Percentiles rank a stretch among this genome's conserved stretches.
Evolutionary conservation across 106 monocot species (phyloP).

Genomic region (Dioscorea dumetorum): DNA sequence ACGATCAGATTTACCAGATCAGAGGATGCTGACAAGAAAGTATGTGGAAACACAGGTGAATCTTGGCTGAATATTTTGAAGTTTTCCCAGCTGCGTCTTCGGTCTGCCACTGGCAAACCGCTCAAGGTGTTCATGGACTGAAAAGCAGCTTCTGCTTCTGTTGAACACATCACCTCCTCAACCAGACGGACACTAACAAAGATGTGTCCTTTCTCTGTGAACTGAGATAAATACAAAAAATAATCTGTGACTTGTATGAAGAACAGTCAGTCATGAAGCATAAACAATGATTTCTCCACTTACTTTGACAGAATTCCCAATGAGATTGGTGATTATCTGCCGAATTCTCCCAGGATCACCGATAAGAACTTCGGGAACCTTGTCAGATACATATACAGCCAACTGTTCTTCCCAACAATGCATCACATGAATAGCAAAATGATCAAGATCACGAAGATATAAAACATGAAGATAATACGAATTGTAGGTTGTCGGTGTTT

Average conservation of each 20-base stretch:
- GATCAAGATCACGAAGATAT: neutral
- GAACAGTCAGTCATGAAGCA: too few species aligned
- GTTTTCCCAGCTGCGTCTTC: conserved; percentile 61
- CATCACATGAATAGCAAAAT: neutral
- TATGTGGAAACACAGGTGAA: conserved; percentile 2
- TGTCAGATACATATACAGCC: conserved; percentile 92
- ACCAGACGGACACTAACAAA: conserved; percentile 80
- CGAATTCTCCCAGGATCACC: conserved; percentile 90
- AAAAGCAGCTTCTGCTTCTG: conserved; percentile 37
- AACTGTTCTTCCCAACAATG: conserved; percentile 27
- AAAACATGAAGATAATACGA: neutral
- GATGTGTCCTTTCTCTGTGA: conserved; percentile 96
- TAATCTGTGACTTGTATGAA: neutral
- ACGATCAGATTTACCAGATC: conserved; percentile 74
- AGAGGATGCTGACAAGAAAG: conserved; percentile 20
- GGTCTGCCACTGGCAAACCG: conserved; percentile 58
- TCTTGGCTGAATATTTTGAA: conserved; percentile 51
- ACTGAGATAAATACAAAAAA: conserved; percentile 31
- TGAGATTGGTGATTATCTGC: conserved; percentile 95
- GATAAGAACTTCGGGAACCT: conserved; percentile 70
- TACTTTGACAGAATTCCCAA: conserved; percentile 97
- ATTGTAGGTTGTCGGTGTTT: neutral
- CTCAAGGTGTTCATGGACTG: conserved; percentile 48
- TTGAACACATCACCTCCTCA: conserved; percentile 60
- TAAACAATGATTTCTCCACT: conserved; percentile 8